Evolutionary conservation across 2,329 filamentous ascomycete genomes (phyloP), one percentile per base, ranked within the genome.

Genomic region (Fusarium nodosum): DNA sequence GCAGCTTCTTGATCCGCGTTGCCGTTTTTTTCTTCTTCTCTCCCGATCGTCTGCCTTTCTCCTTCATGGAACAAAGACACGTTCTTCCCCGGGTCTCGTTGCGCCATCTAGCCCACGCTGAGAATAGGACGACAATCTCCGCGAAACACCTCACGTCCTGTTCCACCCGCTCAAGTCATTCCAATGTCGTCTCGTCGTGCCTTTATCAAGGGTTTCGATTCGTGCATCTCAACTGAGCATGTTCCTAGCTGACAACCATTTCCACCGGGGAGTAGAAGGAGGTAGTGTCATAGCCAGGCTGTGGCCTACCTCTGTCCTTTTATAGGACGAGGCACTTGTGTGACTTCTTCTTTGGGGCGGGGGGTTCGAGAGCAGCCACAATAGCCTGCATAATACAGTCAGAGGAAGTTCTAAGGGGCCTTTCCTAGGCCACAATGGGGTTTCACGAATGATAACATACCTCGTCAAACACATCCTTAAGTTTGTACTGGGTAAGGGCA

Each of bases 401-500:
- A 77, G 69, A 52, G 38, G 24, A 39, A 30, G 26, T 34, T 38
- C n/a, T 31, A 15, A 16, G 15, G 9, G 28, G n/a, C 28, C 33
- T 7, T 24, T 24, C 30, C 34, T 24, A 20, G 15, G n/a, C n/a
- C 30, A 26, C 13, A 38, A 13, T 20, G 13, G 9, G 9, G 28
- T 36, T 56, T 30, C 18, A 38, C 31, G 13, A 11, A 31, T 36
- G 20, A 33, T 48, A 51, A 78, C 87, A 74, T 87, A 97, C 94
- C 92, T 98, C 96, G 77, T 99, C 96, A 82, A 99, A 99, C 20
- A 99, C 96, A 78, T 98, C 96, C 87, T 99, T 99, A 72, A 99
- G 84, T 84, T 97, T 97, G 84, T 94, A 97, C 85, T 99, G 96
- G 68, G 96, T 98, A 80, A 99, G 84, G 60, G 96, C 96, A 79